phyloP scores from a whole-genome alignment of 2,329 filamentous ascomycete genomes.

The Sclerotinia spermophila region DNA sequence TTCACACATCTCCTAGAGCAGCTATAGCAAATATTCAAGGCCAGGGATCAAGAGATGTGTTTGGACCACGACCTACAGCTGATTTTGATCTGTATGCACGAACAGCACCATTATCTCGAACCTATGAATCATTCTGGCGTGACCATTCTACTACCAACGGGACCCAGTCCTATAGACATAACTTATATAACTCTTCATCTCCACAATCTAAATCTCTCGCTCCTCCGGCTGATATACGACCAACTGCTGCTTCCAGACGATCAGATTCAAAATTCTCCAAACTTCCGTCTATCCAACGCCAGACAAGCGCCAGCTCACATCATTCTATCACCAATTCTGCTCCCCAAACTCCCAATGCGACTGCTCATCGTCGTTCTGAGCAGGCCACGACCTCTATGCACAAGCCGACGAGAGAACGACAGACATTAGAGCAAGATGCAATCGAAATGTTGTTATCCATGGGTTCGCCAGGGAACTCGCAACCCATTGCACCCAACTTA shows the following conservation, averaged over 20 bases:
- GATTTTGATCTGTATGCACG: conserved; percentile 39
- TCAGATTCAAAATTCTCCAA: conserved; percentile 35
- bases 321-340: conserved; percentile 21
- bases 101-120: conserved; percentile 34
- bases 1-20: conserved; percentile 53
- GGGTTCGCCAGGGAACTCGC: conserved; percentile 72
- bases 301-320: conserved; percentile 6
- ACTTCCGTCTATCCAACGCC: conserved; percentile 30
- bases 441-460: conserved; percentile 78
- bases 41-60: conserved; percentile 22
- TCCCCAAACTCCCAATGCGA: conserved; percentile 30
- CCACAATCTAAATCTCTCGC: conserved; percentile 44
- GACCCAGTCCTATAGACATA: conserved; percentile 3
- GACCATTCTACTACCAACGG: conserved; percentile 39
- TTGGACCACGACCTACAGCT: conserved; percentile 22
- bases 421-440: conserved; percentile 58
- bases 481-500: conserved; percentile 52
- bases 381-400: conserved; percentile 56
- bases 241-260: conserved; percentile 31
- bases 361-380: conserved; percentile 15
- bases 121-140: conserved; percentile 47
- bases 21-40: conserved; percentile 39
- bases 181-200: conserved; percentile 38
- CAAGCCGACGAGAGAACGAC: conserved; percentile 61
- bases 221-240: conserved; percentile 40